Evolutionary conservation across 2,329 filamentous ascomycete species (phyloP).

Genomic region (Pseudogymnoascus sp.): DNA sequence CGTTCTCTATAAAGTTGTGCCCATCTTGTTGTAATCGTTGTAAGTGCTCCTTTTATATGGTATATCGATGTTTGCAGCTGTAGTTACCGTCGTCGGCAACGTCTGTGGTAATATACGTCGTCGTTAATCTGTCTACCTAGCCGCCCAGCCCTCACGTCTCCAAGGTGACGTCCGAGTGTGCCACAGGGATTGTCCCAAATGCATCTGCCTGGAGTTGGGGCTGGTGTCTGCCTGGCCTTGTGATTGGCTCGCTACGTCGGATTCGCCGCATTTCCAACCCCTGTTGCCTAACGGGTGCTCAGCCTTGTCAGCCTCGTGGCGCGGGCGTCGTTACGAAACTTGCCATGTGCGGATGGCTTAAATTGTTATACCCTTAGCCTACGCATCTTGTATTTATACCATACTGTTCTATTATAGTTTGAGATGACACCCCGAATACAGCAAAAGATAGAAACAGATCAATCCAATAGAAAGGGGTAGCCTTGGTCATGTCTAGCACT

Average conservation of each 20-base stretch:
- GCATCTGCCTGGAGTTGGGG: slow-evolving; percentile 1
- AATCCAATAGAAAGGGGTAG: too few species aligned
- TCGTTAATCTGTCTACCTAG: neutral
- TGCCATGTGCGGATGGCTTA: too few species aligned
- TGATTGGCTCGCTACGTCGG: neutral
- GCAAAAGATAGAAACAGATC: too few species aligned
- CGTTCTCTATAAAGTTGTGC: slow-evolving; percentile 1
- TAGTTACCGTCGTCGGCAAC: neutral
- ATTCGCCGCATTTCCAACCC: slow-evolving; percentile 3
- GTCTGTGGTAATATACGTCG: neutral
- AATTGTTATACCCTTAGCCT: too few species aligned
- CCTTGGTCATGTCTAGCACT: too few species aligned
- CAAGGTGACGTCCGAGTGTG: neutral
- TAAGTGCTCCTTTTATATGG: neutral
- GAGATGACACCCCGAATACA: too few species aligned
- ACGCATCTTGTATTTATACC: too few species aligned
- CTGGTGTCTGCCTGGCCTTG: neutral
- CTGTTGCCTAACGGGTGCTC: neutral
- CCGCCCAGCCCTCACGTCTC: neutral
- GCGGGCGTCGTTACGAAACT: neutral
- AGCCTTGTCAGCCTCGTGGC: neutral
- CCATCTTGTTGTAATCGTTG: neutral
- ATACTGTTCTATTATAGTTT: neutral
- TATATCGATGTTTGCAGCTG: neutral
- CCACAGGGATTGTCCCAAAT: neutral